phyloP scores from a whole-genome alignment of 176 grass and related monocot species.

The Tillandsia leiboldiana region DNA sequence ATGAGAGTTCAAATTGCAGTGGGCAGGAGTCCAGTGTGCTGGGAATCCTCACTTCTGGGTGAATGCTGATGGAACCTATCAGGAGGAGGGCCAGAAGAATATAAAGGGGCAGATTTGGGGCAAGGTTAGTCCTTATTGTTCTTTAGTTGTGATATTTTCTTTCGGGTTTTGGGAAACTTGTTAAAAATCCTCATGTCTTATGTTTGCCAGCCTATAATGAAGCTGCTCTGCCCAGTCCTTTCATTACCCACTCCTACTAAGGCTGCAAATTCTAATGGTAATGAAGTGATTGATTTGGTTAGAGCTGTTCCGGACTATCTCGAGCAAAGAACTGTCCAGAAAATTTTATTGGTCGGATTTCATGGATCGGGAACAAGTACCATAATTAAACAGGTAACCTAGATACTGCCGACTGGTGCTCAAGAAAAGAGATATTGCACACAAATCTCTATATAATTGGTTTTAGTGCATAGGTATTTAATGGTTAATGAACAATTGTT shows the following conservation, averaged over 20 bases:
- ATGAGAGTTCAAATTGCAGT: conserved; percentile 39
- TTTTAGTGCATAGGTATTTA: too few species aligned
- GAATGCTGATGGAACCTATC: conserved; percentile 91
- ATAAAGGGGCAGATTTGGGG: conserved; percentile 88
- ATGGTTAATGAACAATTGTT: too few species aligned
- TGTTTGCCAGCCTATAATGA: conserved; percentile 67
- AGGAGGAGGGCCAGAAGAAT: conserved; percentile 96
- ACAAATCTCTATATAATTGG: too few species aligned
- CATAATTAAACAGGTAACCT: conserved; percentile 90
- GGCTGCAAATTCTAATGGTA: conserved; percentile 30
- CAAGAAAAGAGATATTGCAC: not conserved
- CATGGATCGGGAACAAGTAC: conserved; percentile 80
- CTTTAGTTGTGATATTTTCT: conserved; percentile 4
- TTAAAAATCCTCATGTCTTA: conserved; percentile 13
- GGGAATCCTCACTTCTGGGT: conserved; percentile 99
- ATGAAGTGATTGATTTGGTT: conserved; percentile 37
- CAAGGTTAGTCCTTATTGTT: conserved; percentile 46
- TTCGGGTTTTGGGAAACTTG: conserved; percentile 9
- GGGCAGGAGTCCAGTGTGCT: conserved; percentile 96
- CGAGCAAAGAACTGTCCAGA: conserved; percentile 50
- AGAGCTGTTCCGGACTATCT: conserved; percentile 47
- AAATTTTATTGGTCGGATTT: conserved; percentile 54
- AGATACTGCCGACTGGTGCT: not conserved
- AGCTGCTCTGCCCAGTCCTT: conserved; percentile 80
- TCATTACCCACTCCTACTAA: conserved; percentile 76